phyloP scores from a whole-genome alignment of 352 stramenopile species.

The Thraustochytrium sp. region DNA sequence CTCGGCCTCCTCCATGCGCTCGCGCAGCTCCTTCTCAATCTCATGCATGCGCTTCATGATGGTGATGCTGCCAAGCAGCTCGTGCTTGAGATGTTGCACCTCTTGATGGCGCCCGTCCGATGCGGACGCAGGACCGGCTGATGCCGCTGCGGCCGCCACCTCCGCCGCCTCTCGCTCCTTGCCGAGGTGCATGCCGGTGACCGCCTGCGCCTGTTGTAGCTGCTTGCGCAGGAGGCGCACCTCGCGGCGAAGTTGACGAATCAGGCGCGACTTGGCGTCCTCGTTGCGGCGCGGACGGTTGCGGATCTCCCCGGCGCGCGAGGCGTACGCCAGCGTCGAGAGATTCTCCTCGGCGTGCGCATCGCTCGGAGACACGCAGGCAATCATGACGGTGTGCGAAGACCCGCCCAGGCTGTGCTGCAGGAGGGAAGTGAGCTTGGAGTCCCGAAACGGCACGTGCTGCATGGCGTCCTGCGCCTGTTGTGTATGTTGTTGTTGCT shows the following conservation, averaged over 20 bases:
- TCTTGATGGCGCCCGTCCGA: background rate
- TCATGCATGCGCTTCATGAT: conserved; percentile 39
- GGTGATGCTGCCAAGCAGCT: conserved; percentile 2
- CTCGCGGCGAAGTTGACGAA: conserved; percentile 55
- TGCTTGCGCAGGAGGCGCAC: conserved; percentile 42
- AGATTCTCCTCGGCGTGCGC: conserved; percentile 38
- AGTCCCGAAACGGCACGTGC: conserved; percentile 51
- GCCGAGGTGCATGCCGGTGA: background rate
- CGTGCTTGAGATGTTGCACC: conserved; percentile 11
- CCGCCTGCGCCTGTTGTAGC: conserved; percentile 33
- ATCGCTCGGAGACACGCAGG: conserved; percentile 25
- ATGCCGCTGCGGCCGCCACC: background rate
- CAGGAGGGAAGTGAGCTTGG: conserved; percentile 49
- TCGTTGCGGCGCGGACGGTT: conserved; percentile 59
- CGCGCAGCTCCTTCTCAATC: conserved; percentile 23
- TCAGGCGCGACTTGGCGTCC: conserved; percentile 57
- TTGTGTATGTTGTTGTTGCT: conserved; percentile 29
- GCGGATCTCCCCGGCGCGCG: conserved; percentile 58
- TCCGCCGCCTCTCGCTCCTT: background rate
- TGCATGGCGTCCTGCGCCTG: too few relatives aligned
- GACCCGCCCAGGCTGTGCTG: conserved; percentile 51
- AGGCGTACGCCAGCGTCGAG: conserved; percentile 57
- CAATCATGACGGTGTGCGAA: conserved; percentile 48
- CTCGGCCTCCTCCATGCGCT: conserved; percentile 33
- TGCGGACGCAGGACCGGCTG: background rate